phyloP scores from a whole-genome alignment of 805 yeast genomes.

The Zygoascus flipseniorum region DNA sequence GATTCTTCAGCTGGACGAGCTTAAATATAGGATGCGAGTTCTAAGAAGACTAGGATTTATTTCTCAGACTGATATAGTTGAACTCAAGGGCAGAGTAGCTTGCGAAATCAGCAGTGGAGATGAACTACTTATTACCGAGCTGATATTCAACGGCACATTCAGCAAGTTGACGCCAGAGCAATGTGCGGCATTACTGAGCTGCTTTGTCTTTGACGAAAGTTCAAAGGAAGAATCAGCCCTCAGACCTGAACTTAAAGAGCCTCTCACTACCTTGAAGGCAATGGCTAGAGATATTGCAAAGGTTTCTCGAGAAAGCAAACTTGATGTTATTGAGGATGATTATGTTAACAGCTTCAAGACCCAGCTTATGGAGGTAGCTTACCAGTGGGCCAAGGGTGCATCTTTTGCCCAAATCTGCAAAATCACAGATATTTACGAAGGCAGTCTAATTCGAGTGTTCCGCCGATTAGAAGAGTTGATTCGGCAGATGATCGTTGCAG shows the following conservation, averaged over 20 bases:
- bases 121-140: conserved; percentile 69
- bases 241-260: conserved; percentile 87
- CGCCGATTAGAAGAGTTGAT: conserved; percentile 89
- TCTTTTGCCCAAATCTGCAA: conserved; percentile 94
- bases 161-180: conserved; percentile 82
- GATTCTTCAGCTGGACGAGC: conserved; percentile 87
- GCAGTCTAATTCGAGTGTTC: conserved; percentile 89
- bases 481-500: conserved; percentile 83
- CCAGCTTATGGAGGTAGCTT: conserved; percentile 94
- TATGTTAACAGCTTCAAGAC: conserved; percentile 87
- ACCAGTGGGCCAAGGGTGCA: conserved; percentile 95
- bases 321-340: conserved; percentile 84
- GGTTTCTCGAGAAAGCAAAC: conserved; percentile 78
- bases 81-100: conserved; percentile 94
- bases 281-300: conserved; percentile 90
- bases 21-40: conserved; percentile 87
- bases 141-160: conserved; percentile 92
- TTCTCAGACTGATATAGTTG: conserved; percentile 78
- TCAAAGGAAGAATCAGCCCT: conserved; percentile 79
- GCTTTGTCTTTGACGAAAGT: conserved; percentile 95
- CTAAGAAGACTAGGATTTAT: conserved; percentile 86
- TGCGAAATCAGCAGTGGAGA: conserved; percentile 93
- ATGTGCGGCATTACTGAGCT: conserved; percentile 83
- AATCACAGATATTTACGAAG: conserved; percentile 98
- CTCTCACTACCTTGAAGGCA: conserved; percentile 77